Evolutionary conservation across 31 red algal species (phyloP).

Genomic region (Asparagopsis taxiformis): DNA sequence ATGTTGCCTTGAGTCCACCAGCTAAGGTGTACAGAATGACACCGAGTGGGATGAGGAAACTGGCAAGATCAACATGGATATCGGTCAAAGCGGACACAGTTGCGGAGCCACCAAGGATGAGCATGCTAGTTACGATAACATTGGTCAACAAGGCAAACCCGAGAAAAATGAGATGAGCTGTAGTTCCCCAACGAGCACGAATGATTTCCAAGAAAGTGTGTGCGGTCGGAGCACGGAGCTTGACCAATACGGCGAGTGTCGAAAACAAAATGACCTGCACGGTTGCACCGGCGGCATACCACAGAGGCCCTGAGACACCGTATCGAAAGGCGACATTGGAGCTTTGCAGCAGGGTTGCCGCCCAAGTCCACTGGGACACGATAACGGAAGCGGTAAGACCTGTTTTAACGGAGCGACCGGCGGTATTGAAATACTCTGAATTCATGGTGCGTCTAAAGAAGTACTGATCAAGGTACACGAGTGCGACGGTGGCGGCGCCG

Average conservation of each 20-base stretch:
- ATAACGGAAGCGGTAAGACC: slow-evolving; percentile 79
- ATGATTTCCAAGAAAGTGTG: slow-evolving; percentile 82
- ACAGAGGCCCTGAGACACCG: slow-evolving; percentile 62
- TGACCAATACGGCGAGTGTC: slow-evolving; percentile 61
- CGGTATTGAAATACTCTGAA: slow-evolving; percentile 81
- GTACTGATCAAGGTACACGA: slow-evolving; percentile 63
- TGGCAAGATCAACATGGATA: slow-evolving; percentile 53
- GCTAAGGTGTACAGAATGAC: slow-evolving; percentile 77
- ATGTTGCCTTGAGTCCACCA: slow-evolving; percentile 76
- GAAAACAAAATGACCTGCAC: slow-evolving; percentile 71
- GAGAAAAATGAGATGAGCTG: slow-evolving; percentile 49
- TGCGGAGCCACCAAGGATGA: slow-evolving; percentile 59
- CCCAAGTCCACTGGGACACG: slow-evolving; percentile 84
- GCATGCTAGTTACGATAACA: slow-evolving; percentile 65
- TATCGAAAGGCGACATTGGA: slow-evolving; percentile 70
- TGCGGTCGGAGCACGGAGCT: slow-evolving; percentile 57
- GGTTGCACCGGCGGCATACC: slow-evolving; percentile 73
- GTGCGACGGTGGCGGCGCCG: slow-evolving; percentile 43
- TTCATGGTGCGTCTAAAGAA: slow-evolving; percentile 37
- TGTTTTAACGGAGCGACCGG: slow-evolving; percentile 48
- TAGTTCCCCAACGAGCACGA: slow-evolving; percentile 58
- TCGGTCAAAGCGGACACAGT: slow-evolving; percentile 53
- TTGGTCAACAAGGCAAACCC: slow-evolving; percentile 67
- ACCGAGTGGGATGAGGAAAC: slow-evolving; percentile 76
- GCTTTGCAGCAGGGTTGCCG: slow-evolving; percentile 66